phyloP scores from a whole-genome alignment of 352 stramenopile genomes.

The Phytophthora pinifolia region DNA sequence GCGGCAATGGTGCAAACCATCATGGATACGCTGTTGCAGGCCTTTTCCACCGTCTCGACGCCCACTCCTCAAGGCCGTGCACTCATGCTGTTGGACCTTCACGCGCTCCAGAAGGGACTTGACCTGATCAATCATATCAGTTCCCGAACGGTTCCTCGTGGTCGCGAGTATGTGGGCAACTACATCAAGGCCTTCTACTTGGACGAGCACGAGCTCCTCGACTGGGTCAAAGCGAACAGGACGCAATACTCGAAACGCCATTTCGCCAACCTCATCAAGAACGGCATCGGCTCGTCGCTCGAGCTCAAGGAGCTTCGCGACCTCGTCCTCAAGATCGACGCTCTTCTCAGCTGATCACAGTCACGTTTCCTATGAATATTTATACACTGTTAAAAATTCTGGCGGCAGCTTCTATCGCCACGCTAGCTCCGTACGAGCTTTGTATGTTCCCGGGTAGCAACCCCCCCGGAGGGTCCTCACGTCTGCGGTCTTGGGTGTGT shows the following conservation, averaged over 20 bases:
- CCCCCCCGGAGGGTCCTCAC: too few species aligned
- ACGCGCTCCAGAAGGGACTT: constrained; percentile 85
- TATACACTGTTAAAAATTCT: constrained; percentile 38
- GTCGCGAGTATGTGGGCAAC: constrained; percentile 69
- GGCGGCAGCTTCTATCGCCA: constrained; percentile 38
- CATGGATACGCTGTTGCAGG: constrained; percentile 91
- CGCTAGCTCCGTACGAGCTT: too few species aligned
- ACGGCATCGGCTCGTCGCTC: constrained; percentile 59
- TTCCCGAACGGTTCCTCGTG: constrained; percentile 42
- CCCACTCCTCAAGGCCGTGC: constrained; percentile 95
- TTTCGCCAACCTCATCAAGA: constrained; percentile 66
- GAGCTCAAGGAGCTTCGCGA: constrained; percentile 54
- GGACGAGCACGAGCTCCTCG: constrained; percentile 73
- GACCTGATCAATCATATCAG: constrained; percentile 83
- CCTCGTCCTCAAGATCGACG: constrained; percentile 65
- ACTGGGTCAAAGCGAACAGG: constrained; percentile 83
- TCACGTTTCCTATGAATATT: constrained; percentile 36
- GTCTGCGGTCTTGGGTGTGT: background rate
- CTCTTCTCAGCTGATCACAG: constrained; percentile 41
- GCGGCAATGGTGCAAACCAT: constrained; percentile 74
- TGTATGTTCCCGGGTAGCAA: background rate
- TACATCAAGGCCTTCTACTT: constrained; percentile 93
- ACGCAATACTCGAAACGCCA: constrained; percentile 56
- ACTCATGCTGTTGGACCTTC: constrained; percentile 97
- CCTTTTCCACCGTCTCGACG: constrained; percentile 86